phyloP scores from a whole-genome alignment of 768 basidiomycete genomes.

The Strobilomyces echinocephalus region DNA sequence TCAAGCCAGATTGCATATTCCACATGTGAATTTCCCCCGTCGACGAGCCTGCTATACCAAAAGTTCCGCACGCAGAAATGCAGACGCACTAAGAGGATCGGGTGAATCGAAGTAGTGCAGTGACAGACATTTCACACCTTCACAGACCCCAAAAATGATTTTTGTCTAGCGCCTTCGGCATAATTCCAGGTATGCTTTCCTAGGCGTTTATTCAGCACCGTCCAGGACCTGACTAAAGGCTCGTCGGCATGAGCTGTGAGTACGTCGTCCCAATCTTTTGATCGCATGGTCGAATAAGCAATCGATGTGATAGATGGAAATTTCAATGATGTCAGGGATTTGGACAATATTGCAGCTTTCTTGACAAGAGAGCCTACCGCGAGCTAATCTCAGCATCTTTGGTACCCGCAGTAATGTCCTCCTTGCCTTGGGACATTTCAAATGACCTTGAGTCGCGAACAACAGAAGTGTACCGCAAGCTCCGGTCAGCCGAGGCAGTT shows the following conservation, averaged over 20 bases:
- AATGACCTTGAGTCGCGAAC: conserved; percentile 93
- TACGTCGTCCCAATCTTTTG: conserved; percentile 98
- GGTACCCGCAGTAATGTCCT: neutral
- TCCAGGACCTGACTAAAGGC: conserved; percentile 81
- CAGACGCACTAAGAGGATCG: conserved; percentile 58
- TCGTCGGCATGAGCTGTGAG: conserved; percentile 88
- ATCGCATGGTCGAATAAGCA: conserved; percentile 70
- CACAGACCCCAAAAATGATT: conserved; percentile 54
- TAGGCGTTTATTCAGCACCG: conserved; percentile 71
- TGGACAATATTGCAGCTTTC: conserved; percentile 73
- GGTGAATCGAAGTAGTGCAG: neutral
- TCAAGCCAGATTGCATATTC: conserved; percentile 95
- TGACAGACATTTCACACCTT: conserved; percentile 48
- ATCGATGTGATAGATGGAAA: conserved; percentile 76
- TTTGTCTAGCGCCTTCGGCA: conserved; percentile 43
- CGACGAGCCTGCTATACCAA: conserved; percentile 80
- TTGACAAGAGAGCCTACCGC: conserved; percentile 72
- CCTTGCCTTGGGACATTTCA: conserved; percentile 86
- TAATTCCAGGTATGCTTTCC: conserved; percentile 73
- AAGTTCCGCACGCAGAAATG: conserved; percentile 94
- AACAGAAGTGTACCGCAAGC: conserved; percentile 84
- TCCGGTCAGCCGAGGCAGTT: conserved; percentile 85
- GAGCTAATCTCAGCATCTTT: conserved; percentile 1
- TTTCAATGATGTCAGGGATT: conserved; percentile 78
- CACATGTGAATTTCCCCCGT: conserved; percentile 82